Percentiles rank a stretch among this genome's conserved stretches.
Evolutionary conservation across 75 land plant genomes (phyloP).

Genomic region (Sequoia sempervirens): DNA sequence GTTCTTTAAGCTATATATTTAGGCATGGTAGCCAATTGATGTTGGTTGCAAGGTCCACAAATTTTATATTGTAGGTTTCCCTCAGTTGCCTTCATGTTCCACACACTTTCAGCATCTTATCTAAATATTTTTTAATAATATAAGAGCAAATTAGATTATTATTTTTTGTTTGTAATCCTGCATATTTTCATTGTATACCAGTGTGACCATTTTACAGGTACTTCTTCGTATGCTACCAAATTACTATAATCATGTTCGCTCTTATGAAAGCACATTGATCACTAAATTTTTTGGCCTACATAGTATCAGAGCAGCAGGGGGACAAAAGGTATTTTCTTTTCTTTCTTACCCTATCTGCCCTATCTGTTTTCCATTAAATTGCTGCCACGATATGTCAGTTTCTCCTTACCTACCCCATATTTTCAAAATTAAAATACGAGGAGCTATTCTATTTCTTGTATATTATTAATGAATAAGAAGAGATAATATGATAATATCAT

Average conservation of each 20-base stretch:
- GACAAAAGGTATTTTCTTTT: conserved; percentile 27
- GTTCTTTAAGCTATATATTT: neutral
- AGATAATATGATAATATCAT: neutral
- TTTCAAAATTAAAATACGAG: neutral
- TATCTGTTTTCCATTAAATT: neutral
- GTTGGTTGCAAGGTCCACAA: neutral
- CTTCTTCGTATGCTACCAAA: conserved; percentile 76
- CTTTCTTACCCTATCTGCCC: neutral
- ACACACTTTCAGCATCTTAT: neutral
- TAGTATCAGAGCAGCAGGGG: conserved; percentile 83
- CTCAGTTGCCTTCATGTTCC: neutral
- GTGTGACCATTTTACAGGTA: conserved; percentile 45
- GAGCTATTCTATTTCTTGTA: neutral
- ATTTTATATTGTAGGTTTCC: neutral
- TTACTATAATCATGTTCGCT: conserved; percentile 72
- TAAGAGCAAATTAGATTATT: too few relatives aligned
- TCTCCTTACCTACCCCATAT: neutral
- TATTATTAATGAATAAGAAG: neutral
- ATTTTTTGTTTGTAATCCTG: neutral
- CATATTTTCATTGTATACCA: neutral
- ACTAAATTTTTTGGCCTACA: conserved; percentile 90
- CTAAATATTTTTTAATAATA: neutral
- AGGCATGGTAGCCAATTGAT: neutral
- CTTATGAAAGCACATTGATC: conserved; percentile 73
- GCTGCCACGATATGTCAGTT: neutral